These are phyloP conservation scores for Plasmodium falciparum DNA, from an alignment of 169 alveolate species.

Conservation along the genomic window DNA sequence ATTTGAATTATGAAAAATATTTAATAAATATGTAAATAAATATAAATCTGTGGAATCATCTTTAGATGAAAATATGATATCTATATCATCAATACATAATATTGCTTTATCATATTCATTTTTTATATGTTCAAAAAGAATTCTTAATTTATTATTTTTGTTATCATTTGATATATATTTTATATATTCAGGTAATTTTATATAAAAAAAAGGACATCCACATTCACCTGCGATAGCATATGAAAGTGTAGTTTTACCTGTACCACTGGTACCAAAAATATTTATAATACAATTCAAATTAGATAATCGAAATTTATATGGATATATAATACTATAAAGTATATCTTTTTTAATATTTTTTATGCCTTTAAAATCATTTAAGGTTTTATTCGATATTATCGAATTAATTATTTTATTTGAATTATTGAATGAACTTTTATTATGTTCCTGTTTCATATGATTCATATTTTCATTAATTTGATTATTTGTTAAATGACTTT, in stretches of 20 bases:
- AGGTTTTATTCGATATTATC: not conserved
- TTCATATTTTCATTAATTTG: not conserved
- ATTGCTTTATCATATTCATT: constrained; percentile 54
- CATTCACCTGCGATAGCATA: constrained; percentile 95
- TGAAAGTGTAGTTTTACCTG: constrained; percentile 97
- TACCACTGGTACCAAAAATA: constrained; percentile 97
- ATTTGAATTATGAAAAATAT: constrained; percentile 53
- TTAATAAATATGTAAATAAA: constrained; percentile 56
- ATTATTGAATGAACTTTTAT: not conserved
- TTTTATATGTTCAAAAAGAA: constrained; percentile 62
- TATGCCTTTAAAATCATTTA: constrained; percentile 51
- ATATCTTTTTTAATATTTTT: constrained; percentile 56
- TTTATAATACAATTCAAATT: constrained; percentile 36
- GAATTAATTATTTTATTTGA: not conserved
- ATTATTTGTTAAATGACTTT: not conserved
- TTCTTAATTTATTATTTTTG: constrained; percentile 59
- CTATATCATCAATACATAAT: constrained; percentile 70
- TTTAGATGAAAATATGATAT: constrained; percentile 47
- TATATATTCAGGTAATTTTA: constrained; percentile 82
- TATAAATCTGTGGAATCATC: constrained; percentile 61
- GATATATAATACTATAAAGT: constrained; percentile 63
- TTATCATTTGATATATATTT: constrained; percentile 40
- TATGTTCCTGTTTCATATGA: not conserved
- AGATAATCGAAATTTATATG: constrained; percentile 32
- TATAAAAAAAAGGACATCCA: constrained; percentile 84